These are phyloP conservation scores for Yamadazyma songkhlaensis DNA, from an alignment of 1,139 yeast species.

Conservation along the genomic window DNA sequence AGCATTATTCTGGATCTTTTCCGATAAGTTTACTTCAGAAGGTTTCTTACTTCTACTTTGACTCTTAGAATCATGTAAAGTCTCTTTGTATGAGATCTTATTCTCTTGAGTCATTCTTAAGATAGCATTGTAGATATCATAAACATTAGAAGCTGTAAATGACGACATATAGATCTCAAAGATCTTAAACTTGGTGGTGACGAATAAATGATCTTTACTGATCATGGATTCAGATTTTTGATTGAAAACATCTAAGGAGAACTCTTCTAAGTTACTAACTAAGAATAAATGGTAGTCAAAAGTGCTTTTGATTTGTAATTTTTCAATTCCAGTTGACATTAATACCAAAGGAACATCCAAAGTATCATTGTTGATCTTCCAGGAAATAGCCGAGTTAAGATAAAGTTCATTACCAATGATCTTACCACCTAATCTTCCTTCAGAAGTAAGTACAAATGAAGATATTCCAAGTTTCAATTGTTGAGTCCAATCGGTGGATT, in stretches of 20 bases:
- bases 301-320: constrained; percentile 58
- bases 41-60: constrained; percentile 1
- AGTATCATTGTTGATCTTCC: constrained; percentile 50
- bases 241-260: constrained; percentile 63
- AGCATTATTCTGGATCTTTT: constrained; percentile 21
- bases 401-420: constrained; percentile 50
- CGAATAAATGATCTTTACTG: constrained; percentile 61
- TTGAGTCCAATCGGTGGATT: constrained; percentile 71
- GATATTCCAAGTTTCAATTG: constrained; percentile 62
- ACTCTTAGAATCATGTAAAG: constrained; percentile 50
- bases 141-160: constrained; percentile 75
- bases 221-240: constrained; percentile 50
- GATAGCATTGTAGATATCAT: constrained; percentile 73
- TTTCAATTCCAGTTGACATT: constrained; percentile 54
- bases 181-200: constrained; percentile 51
- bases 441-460: constrained; percentile 50
- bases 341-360: constrained; percentile 68
- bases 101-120: constrained; percentile 73
- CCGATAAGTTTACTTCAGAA: constrained; percentile 5
- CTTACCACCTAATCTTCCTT: constrained; percentile 78
- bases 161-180: constrained; percentile 72
- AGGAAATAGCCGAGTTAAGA: constrained; percentile 65
- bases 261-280: constrained; percentile 50
- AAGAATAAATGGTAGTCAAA: constrained; percentile 86
- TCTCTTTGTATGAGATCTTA: constrained; percentile 69